Percentiles rank a stretch among this genome's conserved stretches.
Conservation (phyloP, 2,329 filamentous ascomycete species). For the Pestalotiopsis sp. region DNA sequence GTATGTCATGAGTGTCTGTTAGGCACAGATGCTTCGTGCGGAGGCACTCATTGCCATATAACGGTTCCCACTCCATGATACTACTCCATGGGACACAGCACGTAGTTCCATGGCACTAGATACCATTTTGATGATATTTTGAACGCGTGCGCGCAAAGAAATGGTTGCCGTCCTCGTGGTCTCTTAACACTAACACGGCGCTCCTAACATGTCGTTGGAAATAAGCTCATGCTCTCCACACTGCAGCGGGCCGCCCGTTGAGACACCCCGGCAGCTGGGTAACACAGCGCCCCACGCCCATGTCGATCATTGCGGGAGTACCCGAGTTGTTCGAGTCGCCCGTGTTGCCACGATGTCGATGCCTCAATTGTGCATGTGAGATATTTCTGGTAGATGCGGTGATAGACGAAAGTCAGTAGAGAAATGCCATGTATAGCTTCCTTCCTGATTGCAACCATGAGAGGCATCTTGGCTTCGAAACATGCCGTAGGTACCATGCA, state of each 20-base stretch:
- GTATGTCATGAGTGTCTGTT: too few relatives aligned
- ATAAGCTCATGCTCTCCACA: neutral
- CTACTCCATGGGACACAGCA: too few relatives aligned
- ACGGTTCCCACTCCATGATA: rapidly evolving
- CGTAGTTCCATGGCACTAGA: too few relatives aligned
- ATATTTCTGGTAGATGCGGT: neutral
- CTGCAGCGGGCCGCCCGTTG: neutral
- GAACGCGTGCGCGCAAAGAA: rapidly evolving
- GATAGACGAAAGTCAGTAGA: too few relatives aligned
- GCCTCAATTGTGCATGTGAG: neutral
- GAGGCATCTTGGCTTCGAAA: too few relatives aligned
- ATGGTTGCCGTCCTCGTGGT: neutral
- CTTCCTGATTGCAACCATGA: too few relatives aligned
- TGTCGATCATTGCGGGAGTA: neutral
- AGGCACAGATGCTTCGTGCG: too few relatives aligned
- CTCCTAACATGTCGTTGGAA: neutral
- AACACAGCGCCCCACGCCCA: neutral
- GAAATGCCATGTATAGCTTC: too few relatives aligned
- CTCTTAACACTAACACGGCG: constrained; percentile 1
- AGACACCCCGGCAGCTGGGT: neutral
- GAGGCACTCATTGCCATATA: too few relatives aligned
- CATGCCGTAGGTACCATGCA: too few relatives aligned
- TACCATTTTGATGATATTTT: neutral
- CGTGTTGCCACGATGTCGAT: neutral
- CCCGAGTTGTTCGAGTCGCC: neutral